Percentiles rank a stretch among this genome's conserved stretches.
These are phyloP conservation scores for Suillus luteus DNA, from an alignment of 768 basidiomycete species.

Conservation along the genomic window DNA sequence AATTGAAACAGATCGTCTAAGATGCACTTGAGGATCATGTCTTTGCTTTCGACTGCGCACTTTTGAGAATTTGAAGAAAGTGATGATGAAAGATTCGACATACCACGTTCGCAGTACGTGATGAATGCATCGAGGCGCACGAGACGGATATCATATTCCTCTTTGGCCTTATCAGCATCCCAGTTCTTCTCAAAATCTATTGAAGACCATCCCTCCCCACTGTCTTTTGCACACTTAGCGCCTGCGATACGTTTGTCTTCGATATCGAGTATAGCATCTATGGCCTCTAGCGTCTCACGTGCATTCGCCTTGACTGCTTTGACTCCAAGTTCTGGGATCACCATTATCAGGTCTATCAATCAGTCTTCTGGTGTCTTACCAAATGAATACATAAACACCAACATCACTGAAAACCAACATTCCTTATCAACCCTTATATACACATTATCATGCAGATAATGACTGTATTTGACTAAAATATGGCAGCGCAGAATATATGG, in stretches of 20 bases:
- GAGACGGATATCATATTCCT: background rate
- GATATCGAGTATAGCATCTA: background rate
- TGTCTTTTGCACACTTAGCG: background rate
- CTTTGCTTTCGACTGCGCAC: background rate
- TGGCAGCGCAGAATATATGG: background rate
- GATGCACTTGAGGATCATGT: background rate
- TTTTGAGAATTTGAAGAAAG: background rate
- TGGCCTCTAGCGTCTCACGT: background rate
- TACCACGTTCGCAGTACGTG: background rate
- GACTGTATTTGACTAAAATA: background rate
- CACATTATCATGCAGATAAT: constrained; percentile 1
- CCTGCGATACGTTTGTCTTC: background rate
- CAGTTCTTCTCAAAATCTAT: background rate
- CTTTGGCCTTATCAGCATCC: background rate
- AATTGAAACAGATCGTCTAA: background rate
- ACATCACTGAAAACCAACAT: background rate
- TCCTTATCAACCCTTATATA: constrained; percentile 1
- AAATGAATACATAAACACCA: background rate
- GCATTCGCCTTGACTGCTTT: background rate
- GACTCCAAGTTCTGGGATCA: background rate
- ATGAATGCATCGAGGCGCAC: background rate
- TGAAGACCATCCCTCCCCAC: background rate
- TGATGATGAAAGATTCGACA: background rate
- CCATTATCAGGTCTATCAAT: background rate
- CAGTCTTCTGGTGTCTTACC: background rate